These are phyloP conservation scores for Quercus lobata DNA, from an alignment of 331 rosid species.

Conservation along the genomic window DNA sequence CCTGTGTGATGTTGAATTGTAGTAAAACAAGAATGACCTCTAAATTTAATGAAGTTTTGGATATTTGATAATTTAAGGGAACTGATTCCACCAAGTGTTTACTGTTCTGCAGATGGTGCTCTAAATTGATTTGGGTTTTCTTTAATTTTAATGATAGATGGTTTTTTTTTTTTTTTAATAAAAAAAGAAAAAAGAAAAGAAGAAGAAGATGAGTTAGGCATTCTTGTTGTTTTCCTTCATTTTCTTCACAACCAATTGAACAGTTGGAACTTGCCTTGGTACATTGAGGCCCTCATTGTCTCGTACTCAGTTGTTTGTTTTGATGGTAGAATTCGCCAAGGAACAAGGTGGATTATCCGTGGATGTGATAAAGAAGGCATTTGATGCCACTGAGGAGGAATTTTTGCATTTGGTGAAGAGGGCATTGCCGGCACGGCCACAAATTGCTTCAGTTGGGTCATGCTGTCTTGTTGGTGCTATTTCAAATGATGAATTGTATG, in stretches of 20 bases:
- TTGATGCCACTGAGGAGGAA: conserved; percentile 81
- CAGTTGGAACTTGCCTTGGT: neutral
- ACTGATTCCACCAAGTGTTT: neutral
- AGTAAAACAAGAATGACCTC: neutral
- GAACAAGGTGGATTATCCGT: conserved; percentile 87
- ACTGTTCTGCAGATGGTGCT: neutral
- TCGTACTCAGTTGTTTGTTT: neutral
- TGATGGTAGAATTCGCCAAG: conserved; percentile 59
- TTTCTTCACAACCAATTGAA: neutral
- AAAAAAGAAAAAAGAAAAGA: no score
- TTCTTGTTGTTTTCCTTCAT: neutral
- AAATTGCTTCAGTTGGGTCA: conserved; percentile 82
- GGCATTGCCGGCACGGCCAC: conserved; percentile 50
- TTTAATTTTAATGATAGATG: neutral
- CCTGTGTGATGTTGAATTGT: no score
- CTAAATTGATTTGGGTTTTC: neutral
- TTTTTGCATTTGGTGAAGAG: conserved; percentile 68
- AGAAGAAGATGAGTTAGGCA: neutral
- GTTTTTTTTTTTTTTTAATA: no score
- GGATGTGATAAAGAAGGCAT: conserved; percentile 83
- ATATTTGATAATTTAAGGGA: neutral
- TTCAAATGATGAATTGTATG: conserved; percentile 57
- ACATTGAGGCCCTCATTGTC: neutral
- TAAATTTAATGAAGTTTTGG: neutral
- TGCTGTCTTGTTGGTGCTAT: conserved; percentile 95